Base-by-base conservation (phyloP, 2,329 filamentous ascomycete genomes). In the Cladophialophora exuberans region DNA sequence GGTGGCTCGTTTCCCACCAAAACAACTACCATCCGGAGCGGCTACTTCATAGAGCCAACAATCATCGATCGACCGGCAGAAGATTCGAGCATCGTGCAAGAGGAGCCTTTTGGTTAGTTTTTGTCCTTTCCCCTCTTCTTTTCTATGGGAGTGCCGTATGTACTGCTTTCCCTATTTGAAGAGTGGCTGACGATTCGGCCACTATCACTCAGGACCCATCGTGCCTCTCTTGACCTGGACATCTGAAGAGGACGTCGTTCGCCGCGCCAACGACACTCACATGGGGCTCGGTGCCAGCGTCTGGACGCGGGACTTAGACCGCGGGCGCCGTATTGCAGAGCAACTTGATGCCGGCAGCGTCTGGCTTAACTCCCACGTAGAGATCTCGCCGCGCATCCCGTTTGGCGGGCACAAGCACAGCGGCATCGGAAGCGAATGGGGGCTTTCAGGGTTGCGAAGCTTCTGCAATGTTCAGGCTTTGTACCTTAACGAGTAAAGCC, bases 51-150 rank as follows among this genome's bases (percentile, higher is more conserved):
- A 57, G 68, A 76, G 20, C 82, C 83, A 0, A 83, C 82, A 1
- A 80, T 86, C 47, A 76, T 85, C 18, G 74, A 79, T 22, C 79
- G 80, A 54, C 81, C 82, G 20, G 76, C 80, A 0, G 79, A 83
- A 58, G 72, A 77, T 30, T 79, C 80, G 2, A 67, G 75, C 4
- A 73, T 85, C 15, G 81, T 84, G 11, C 68, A 72, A 31, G 83
- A 85, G 60, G 83, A 86, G 64, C 78, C 81, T 6, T 85, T 85
- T 61, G 82, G 79, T 51, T 10, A 33, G 30, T 33, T 11, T 11
- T 6, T 3, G 10, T 33, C 30, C 30, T 10, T 3, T 11, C 30
- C 15, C 30, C 30, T 33, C n/a, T n/a, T n/a, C n/a, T n/a, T n/a
- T n/a, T n/a, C n/a, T n/a, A n/a, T n/a, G n/a, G n/a, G n/a, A n/a